Base-by-base conservation (phyloP, 2,329 filamentous ascomycete genomes). In the Nemania diffusa region DNA sequence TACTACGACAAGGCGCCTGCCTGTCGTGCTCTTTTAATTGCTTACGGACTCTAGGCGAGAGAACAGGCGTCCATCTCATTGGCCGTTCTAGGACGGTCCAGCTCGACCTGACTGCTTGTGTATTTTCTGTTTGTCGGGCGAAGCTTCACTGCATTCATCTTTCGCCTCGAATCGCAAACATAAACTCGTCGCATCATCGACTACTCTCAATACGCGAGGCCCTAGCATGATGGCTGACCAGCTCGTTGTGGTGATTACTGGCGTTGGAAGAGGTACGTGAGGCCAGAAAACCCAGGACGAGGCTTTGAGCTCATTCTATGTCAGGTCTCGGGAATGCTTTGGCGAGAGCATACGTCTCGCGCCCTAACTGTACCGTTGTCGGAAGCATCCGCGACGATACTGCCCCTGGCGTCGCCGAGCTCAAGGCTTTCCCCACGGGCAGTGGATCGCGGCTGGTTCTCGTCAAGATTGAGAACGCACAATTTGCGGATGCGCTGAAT, bases 341-440 rank as follows among this genome's bases (percentile, higher is more conserved):
- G 53, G 73, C 42, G 15, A 56, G 44, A 15, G 51, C 62, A 2
- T 80, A 80, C 65, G 78, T 84, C 46, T 60, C 71, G 0, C 73
- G 76, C 0, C 77, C 80, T 0, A 73, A 79, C 52, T 77, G 72
- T 24, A 80, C 73, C 5, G 77, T 83, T 22, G 75, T 84, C 3
- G 80, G 78, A 15, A 78, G 76, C 1, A 71, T 81, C n/a, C 80
- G 80, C 24, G 73, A 77, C 20, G 73, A 71, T 5, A 40, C 60
- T 0, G 60, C 74, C 9, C 55, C 71, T 1, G 73, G 69, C 29
- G 72, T 74, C 6, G 29, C 70, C 1, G 66, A 71, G 1, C 72
- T 81, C 4, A 65, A 65, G 11, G 57, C 64, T 5, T 58, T 75
- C 1, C 65, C 73, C 20, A 26, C 26, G 9, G 51, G 13, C 7